These are phyloP conservation scores for Bathelium albidoporum DNA, from an alignment of 495 filamentous ascomycete species.

Conservation along the genomic window DNA sequence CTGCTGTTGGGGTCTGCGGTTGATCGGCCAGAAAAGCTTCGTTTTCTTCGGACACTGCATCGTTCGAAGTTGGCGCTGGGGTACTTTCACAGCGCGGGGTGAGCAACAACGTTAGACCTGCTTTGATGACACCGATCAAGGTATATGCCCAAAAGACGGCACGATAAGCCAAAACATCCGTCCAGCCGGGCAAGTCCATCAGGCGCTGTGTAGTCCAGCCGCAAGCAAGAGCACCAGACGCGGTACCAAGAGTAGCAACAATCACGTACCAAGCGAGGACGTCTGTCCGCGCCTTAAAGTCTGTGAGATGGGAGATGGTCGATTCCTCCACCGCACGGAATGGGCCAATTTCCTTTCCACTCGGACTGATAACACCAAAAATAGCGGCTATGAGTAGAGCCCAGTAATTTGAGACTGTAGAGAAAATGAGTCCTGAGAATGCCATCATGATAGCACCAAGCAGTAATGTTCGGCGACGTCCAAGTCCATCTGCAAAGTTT, in stretches of 20 bases:
- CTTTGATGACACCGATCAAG: constrained; percentile 55
- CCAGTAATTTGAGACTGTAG: constrained; percentile 60
- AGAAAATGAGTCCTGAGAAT: constrained; percentile 58
- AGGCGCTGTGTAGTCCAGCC: constrained; percentile 55
- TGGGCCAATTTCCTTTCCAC: constrained; percentile 38
- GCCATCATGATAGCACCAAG: constrained; percentile 61
- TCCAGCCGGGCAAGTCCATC: constrained; percentile 40
- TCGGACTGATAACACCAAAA: constrained; percentile 72
- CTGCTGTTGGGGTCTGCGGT: not conserved
- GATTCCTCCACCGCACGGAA: constrained; percentile 84
- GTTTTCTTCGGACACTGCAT: constrained; percentile 13
- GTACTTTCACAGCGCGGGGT: constrained; percentile 49
- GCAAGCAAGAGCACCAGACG: constrained; percentile 52
- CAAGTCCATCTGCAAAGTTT: constrained; percentile 61
- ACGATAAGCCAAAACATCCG: constrained; percentile 51
- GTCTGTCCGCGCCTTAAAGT: constrained; percentile 50
- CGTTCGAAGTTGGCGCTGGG: constrained; percentile 12
- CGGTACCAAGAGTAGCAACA: constrained; percentile 51
- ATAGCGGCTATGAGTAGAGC: constrained; percentile 61
- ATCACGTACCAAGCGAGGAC: constrained; percentile 78
- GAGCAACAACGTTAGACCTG: constrained; percentile 48
- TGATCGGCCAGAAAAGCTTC: constrained; percentile 40
- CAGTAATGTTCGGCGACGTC: constrained; percentile 57
- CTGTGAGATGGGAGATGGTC: constrained; percentile 62
- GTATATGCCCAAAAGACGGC: constrained; percentile 62